Base-by-base conservation (phyloP, 169 alveolate species). In the Plasmodium coatneyi region DNA sequence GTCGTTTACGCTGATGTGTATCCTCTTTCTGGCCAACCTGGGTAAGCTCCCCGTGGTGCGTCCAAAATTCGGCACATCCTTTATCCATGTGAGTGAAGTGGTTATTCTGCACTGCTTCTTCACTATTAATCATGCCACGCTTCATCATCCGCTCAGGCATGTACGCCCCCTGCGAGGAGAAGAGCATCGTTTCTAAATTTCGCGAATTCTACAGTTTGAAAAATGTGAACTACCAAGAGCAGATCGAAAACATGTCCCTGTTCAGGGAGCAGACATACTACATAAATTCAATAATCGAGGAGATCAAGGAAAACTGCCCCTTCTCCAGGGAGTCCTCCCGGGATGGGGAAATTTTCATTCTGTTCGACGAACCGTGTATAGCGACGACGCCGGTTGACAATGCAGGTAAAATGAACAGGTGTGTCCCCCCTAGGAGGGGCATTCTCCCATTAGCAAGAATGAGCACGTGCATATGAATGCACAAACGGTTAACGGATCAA, bases 331-430 rank as follows among this genome's bases (percentile, higher is more conserved):
- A 71, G 16, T 71, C 30, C 19, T 2, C 80, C 2, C 46, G 92
- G 43, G 91, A 89, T n/a, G 74, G 70, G 7, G 95, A 91, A 34
- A 60, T 91, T 30, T 91, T 91, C 83, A 91, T 91, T 71, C 84
- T 91, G 10, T 49, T 91, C 32, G 95, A 91, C 34, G 95, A 91
- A 19, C 95, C 95, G 0, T 91, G 95, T 32, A 91, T 91, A 71
- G 95, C 95, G 30, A 91, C 95, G 0, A 91, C 95, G 14, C 95
- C 95, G 0, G 56, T 91, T 25, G 95, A 91, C 70, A 91, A 91
- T 71, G 95, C 95, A 32, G 76, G 94, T 89, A 89, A 89, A 2
- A 46, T 22, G 46, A 1, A 52, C 22, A 19, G 34, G 36, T 22
- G 71, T 0, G 5, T 3, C 28, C 32, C 66, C 32, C 28, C 0